Percentiles rank a stretch among this genome's conserved stretches.
phyloP scores from a whole-genome alignment of 306 rosid genomes.

The Lathyrus sativus region DNA sequence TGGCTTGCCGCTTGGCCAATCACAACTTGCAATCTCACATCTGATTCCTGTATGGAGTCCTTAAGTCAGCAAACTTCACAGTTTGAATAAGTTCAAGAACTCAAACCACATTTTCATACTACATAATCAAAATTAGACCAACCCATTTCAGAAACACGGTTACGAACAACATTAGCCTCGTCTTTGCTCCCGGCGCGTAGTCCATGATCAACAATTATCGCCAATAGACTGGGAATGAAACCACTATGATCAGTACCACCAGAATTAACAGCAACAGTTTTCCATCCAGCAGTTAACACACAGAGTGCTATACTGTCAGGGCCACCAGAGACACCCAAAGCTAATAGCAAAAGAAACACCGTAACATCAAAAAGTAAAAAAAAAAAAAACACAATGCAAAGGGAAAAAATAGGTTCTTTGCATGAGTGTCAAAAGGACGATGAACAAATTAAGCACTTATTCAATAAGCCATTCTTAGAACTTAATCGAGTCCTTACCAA shows the following conservation, averaged over 20 bases:
- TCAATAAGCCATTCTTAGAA: background rate
- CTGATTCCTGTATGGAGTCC: slow-evolving; percentile 60
- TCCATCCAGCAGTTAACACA: slow-evolving; percentile 78
- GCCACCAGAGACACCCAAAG: slow-evolving; percentile 94
- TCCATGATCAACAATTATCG: slow-evolving; percentile 81
- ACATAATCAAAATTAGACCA: no score
- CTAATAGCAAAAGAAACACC: slow-evolving; percentile 35
- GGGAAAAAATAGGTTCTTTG: background rate
- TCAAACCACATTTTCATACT: no score
- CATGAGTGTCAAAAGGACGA: background rate
- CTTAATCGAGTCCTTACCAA: background rate
- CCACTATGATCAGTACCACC: slow-evolving; percentile 44
- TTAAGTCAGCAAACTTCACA: slow-evolving; percentile 32
- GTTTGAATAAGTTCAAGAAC: no score
- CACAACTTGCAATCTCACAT: slow-evolving; percentile 69
- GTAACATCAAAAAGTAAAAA: slow-evolving; percentile 22
- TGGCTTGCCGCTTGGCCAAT: no score
- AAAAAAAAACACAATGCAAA: slow-evolving; percentile 17
- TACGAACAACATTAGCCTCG: no score
- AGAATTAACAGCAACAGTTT: slow-evolving; percentile 52
- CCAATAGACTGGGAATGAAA: slow-evolving; percentile 71
- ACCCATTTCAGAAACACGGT: no score
- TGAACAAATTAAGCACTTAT: background rate
- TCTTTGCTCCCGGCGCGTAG: slow-evolving; percentile 94
- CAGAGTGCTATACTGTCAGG: slow-evolving; percentile 91